Evolutionary conservation across 495 filamentous ascomycete genomes (phyloP).

Genomic region (Penicillium soppii): DNA sequence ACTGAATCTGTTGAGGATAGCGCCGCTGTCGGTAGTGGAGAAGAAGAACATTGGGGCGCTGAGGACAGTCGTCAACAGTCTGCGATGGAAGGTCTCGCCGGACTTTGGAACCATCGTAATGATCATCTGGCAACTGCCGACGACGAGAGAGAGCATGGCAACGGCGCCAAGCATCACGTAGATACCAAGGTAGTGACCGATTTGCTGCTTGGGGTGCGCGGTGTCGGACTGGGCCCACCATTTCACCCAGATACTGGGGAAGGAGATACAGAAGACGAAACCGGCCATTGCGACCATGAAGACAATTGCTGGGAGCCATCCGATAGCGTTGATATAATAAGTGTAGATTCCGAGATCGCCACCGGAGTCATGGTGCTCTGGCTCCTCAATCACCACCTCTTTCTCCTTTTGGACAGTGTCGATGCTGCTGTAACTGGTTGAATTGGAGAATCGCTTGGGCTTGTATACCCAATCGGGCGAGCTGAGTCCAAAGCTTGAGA

Average conservation of each 20-base stretch:
- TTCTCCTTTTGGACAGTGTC: constrained; percentile 23
- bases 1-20: constrained; percentile 55
- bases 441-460: constrained; percentile 22
- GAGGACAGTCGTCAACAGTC: constrained; percentile 49
- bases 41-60: constrained; percentile 50
- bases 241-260: constrained; percentile 54
- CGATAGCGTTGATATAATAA: constrained; percentile 58
- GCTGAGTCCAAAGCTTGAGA: constrained; percentile 45
- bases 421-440: constrained; percentile 18
- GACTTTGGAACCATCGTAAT: constrained; percentile 55
- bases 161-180: constrained; percentile 52
- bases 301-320: constrained; percentile 42
- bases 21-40: constrained; percentile 44
- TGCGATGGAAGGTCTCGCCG: constrained; percentile 49
- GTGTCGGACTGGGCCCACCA: constrained; percentile 53
- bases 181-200: constrained; percentile 55
- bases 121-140: constrained; percentile 52
- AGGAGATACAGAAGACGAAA: constrained; percentile 48
- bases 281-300: constrained; percentile 42
- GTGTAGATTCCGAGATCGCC: constrained; percentile 58
- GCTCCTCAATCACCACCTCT: constrained; percentile 13
- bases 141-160: constrained; percentile 42
- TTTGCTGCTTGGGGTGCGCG: constrained; percentile 34
- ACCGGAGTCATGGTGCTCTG: constrained; percentile 36
- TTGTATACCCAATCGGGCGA: constrained; percentile 32